phyloP scores from a whole-genome alignment of 73 alveolate genomes.

The Paramecium bursaria region DNA sequence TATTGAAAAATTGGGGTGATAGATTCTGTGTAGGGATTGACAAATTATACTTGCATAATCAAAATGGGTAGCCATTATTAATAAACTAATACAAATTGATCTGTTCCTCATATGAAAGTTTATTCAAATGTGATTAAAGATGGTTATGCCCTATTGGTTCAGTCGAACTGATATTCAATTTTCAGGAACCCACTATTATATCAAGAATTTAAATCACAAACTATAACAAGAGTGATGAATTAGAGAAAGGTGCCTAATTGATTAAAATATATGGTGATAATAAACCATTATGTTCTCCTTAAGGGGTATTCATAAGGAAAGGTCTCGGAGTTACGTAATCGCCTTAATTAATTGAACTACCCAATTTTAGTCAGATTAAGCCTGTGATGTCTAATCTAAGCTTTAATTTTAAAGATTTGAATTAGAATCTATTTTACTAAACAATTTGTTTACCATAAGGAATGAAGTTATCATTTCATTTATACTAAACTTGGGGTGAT shows the following conservation, averaged over 20 bases:
- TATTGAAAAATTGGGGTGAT: constrained; percentile 83
- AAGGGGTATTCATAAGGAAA: constrained; percentile 78
- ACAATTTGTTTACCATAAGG: constrained; percentile 80
- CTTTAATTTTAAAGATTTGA: no score
- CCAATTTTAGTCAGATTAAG: constrained; percentile 36
- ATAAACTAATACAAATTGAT: constrained; percentile 69
- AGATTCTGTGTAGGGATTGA: constrained; percentile 79
- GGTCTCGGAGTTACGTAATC: constrained; percentile 75
- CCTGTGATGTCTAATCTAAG: not conserved
- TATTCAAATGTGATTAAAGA: constrained; percentile 79
- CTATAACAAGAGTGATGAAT: constrained; percentile 77
- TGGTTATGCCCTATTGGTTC: constrained; percentile 80
- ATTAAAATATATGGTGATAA: constrained; percentile 76
- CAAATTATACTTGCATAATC: constrained; percentile 80
- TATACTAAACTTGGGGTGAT: constrained; percentile 89
- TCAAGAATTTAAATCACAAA: constrained; percentile 79
- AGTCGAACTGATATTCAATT: constrained; percentile 73
- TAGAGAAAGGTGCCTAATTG: constrained; percentile 80
- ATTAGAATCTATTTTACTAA: constrained; percentile 70
- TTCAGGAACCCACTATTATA: constrained; percentile 67
- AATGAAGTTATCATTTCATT: constrained; percentile 67
- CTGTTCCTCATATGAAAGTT: constrained; percentile 69
- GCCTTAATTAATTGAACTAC: constrained; percentile 78
- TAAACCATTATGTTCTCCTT: constrained; percentile 5
- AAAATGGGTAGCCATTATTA: constrained; percentile 57